Evolutionary conservation across 2,329 filamentous ascomycete genomes (phyloP).

Genomic region (Mollisiaceae sp.): DNA sequence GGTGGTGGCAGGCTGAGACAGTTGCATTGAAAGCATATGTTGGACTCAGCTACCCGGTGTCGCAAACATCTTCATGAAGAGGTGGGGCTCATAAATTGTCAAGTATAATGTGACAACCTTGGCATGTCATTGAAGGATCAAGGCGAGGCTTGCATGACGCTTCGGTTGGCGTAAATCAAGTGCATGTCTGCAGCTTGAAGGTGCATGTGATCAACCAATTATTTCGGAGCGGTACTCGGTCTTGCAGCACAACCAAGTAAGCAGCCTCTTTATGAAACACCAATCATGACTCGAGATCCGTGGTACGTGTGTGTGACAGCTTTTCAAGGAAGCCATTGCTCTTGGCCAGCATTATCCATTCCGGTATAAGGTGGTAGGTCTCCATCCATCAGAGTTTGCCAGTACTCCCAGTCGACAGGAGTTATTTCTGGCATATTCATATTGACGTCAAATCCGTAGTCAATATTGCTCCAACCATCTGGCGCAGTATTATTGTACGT

Average conservation of each 20-base stretch:
- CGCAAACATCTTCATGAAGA: not conserved
- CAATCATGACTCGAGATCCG: not conserved
- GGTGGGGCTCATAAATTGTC: not conserved
- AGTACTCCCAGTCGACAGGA: conserved; percentile 41
- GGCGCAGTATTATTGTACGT: conserved; percentile 23
- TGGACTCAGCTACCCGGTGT: conserved; percentile 23
- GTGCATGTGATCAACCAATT: not conserved
- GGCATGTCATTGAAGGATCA: conserved; percentile 20
- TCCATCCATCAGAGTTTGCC: conserved; percentile 40
- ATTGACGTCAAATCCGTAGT: conserved; percentile 24
- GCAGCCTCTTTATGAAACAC: not conserved
- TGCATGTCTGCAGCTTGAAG: not conserved
- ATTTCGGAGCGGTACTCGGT: not conserved
- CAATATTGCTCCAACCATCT: conserved; percentile 14
- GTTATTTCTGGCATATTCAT: conserved; percentile 34
- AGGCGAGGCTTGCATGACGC: conserved; percentile 25
- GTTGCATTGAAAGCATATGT: not conserved
- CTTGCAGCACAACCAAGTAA: not conserved
- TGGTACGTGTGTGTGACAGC: too few relatives aligned
- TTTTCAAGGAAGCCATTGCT: not conserved
- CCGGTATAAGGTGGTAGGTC: conserved; percentile 33
- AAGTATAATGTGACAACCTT: conserved; percentile 19
- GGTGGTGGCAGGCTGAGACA: conserved; percentile 2
- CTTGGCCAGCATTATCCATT: not conserved
- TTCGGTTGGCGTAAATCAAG: conserved; percentile 23